Evolutionary conservation across 2,329 filamentous ascomycete species (phyloP).

Genomic region (Colletotrichum musicola): DNA sequence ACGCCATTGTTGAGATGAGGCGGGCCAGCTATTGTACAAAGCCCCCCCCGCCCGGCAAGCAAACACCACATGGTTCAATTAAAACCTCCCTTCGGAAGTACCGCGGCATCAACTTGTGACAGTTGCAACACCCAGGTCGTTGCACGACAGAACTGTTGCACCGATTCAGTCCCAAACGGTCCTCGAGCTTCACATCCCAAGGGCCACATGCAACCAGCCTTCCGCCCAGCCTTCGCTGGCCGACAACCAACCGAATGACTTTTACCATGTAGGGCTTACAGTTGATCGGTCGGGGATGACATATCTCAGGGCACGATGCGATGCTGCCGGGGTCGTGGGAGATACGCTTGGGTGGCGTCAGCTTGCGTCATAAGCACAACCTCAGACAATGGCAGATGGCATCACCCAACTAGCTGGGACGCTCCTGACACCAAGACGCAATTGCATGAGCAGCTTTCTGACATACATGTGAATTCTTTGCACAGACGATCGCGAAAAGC

Average conservation of each 20-base stretch:
- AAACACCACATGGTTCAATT: conserved; percentile 27
- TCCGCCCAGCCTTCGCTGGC: neutral
- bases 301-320: too few relatives aligned
- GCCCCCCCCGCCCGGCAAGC: conserved; percentile 24
- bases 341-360: too few relatives aligned
- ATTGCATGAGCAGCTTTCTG: neutral
- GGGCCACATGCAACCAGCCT: neutral
- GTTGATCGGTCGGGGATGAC: neutral
- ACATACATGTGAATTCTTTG: neutral
- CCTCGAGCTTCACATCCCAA: conserved; percentile 12
- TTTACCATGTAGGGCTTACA: too few relatives aligned
- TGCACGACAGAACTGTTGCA: conserved; percentile 4
- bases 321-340: too few relatives aligned
- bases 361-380: neutral
- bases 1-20: conserved; percentile 30
- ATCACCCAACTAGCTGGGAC: neutral
- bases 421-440: neutral
- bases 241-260: neutral
- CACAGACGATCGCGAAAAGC: neutral
- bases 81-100: neutral
- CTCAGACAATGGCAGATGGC: neutral
- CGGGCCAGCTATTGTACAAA: conserved; percentile 20
- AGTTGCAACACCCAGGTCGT: neutral
- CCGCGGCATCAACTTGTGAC: conserved; percentile 10
- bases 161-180: conserved; percentile 18